Conservation (phyloP, 805 yeast species). For the Peterozyma xylosa region DNA sequence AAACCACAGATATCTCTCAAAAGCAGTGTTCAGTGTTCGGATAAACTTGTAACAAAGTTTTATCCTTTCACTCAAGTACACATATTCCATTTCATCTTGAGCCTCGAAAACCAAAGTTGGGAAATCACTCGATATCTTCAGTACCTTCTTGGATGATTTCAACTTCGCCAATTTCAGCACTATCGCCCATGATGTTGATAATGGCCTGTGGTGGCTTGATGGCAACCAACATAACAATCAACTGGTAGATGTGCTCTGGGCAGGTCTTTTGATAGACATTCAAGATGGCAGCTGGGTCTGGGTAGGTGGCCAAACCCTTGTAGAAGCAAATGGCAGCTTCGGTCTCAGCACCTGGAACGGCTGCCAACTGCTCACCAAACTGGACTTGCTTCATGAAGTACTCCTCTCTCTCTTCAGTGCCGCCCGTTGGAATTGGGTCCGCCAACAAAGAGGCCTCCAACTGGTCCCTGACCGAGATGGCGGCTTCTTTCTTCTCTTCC, state of each 20-base stretch:
- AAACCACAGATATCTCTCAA: too few relatives aligned
- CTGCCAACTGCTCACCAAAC: conserved; percentile 74
- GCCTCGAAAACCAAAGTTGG: too few relatives aligned
- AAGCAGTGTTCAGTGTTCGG: too few relatives aligned
- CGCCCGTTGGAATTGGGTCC: conserved; percentile 62
- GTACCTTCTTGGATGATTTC: conserved; percentile 3
- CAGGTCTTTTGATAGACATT: conserved; percentile 85
- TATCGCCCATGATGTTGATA: conserved; percentile 54
- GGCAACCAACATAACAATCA: conserved; percentile 83
- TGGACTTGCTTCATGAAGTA: conserved; percentile 81
- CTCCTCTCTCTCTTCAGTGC: conserved; percentile 56
- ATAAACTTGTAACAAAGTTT: too few relatives aligned
- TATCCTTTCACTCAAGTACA: too few relatives aligned
- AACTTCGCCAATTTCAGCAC: conserved; percentile 13
- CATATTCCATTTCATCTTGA: too few relatives aligned
- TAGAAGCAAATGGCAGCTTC: conserved; percentile 88
- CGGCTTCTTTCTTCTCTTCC: conserved; percentile 51
- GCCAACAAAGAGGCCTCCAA: conserved; percentile 56
- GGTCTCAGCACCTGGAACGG: conserved; percentile 57
- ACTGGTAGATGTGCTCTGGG: conserved; percentile 75
- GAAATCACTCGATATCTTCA: too few relatives aligned
- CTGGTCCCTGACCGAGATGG: conserved; percentile 52
- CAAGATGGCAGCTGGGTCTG: conserved; percentile 88
- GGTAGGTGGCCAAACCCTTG: conserved; percentile 88
- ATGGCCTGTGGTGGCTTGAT: conserved; percentile 82